A percentile compares a stretch with the other conserved stretches of the same genome.
Evolutionary conservation across 1,284 basidiomycete genomes (phyloP).

Genomic region (Peniophora sp.): DNA sequence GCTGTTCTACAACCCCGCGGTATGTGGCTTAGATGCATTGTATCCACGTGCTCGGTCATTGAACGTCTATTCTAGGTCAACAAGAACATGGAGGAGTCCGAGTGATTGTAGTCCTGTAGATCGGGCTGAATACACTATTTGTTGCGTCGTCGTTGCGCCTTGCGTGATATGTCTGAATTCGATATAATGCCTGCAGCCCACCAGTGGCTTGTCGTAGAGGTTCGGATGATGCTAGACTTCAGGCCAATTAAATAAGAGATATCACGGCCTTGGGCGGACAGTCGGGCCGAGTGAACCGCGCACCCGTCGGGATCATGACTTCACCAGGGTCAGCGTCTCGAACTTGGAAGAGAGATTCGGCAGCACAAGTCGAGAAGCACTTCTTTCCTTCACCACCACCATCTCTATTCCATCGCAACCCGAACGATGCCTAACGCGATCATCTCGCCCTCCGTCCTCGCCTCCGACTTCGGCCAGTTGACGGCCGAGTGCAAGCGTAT

Average conservation of each 20-base stretch:
- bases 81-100: constrained; percentile 46
- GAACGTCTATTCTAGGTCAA: constrained; percentile 36
- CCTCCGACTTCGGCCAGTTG: constrained; percentile 92
- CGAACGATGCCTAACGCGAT: constrained; percentile 71
- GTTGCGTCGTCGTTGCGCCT: no score
- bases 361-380: no score
- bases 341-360: no score
- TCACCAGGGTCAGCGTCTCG: no score
- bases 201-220: no score
- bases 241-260: no score
- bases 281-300: no score
- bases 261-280: no score
- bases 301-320: no score
- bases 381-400: not conserved
- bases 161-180: no score
- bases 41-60: not conserved
- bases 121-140: not conserved
- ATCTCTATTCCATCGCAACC: not conserved
- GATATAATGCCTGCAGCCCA: no score
- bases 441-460: constrained; percentile 86
- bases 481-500: constrained; percentile 89
- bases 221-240: no score
- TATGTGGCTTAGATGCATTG: constrained; percentile 23
- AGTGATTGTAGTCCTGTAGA: constrained; percentile 20
- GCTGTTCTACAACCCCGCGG: constrained; percentile 74